Conservation (phyloP, 2,329 filamentous ascomycete genomes). For the Chrysosporium queenslandicum region DNA sequence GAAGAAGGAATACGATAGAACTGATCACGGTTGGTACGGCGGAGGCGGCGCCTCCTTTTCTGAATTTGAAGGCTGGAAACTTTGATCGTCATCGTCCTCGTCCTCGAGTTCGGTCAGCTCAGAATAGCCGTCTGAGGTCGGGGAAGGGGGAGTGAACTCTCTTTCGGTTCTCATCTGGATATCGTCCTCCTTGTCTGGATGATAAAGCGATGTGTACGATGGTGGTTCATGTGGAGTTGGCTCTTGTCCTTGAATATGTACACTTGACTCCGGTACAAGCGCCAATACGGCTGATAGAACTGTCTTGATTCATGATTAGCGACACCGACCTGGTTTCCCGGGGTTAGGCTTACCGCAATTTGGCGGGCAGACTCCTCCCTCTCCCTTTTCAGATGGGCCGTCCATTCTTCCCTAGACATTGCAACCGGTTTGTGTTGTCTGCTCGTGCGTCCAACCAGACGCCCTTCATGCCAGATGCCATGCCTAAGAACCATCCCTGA, state of each 20-base stretch:
- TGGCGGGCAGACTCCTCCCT: not conserved
- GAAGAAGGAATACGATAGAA: too few relatives aligned
- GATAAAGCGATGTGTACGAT: not conserved
- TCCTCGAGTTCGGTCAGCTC: conserved; percentile 2
- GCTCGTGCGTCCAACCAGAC: conserved; percentile 17
- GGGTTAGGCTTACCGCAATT: not conserved
- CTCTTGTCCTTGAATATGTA: not conserved
- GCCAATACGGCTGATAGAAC: not conserved
- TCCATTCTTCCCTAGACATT: conserved; percentile 1
- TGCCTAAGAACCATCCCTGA: conserved; percentile 17
- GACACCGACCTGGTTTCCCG: not conserved
- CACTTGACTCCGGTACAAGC: not conserved
- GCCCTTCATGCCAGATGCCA: conserved; percentile 18
- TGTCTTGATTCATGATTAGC: not conserved
- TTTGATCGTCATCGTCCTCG: not conserved
- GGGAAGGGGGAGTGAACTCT: conserved; percentile 5
- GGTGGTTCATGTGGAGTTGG: not conserved
- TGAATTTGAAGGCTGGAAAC: not conserved
- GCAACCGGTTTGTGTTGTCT: conserved; percentile 6
- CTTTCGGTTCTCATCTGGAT: not conserved
- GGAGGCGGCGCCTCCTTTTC: conserved; percentile 7
- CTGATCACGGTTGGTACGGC: conserved; percentile 2
- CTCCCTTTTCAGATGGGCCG: not conserved
- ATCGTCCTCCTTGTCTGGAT: not conserved
- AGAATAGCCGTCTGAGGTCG: conserved; percentile 1